Evolutionary conservation across 1,139 yeast genomes (phyloP).

Genomic region (Kodamaea ohmeri): DNA sequence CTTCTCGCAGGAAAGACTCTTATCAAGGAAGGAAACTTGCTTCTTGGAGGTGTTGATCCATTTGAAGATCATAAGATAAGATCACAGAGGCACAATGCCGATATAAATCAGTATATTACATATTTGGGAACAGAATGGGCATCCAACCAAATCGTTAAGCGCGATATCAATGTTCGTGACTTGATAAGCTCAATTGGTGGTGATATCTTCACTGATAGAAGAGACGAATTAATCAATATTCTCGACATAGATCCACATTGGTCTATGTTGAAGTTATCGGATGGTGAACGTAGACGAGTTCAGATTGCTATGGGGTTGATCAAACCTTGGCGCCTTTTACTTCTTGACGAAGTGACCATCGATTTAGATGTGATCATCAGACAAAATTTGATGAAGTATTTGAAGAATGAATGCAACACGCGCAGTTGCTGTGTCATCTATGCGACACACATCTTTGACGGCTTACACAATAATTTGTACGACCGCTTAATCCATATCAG

Average conservation of each 20-base stretch:
- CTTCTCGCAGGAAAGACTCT: constrained; percentile 89
- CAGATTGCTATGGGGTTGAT: constrained; percentile 91
- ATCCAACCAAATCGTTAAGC: constrained; percentile 78
- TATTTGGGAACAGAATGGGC: constrained; percentile 99
- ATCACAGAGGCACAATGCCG: constrained; percentile 39
- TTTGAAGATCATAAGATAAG: constrained; percentile 60
- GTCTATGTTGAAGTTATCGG: constrained; percentile 91
- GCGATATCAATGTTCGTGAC: constrained; percentile 84
- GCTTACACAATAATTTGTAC: constrained; percentile 81
- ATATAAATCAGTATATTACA: constrained; percentile 51
- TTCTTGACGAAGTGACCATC: constrained; percentile 93
- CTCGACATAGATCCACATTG: constrained; percentile 83
- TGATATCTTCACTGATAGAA: constrained; percentile 63
- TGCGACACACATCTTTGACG: constrained; percentile 97
- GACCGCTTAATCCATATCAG: constrained; percentile 78
- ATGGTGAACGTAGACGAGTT: constrained; percentile 92
- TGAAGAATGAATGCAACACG: constrained; percentile 63
- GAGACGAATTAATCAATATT: constrained; percentile 70
- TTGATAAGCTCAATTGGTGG: constrained; percentile 85
- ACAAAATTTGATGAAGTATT: constrained; percentile 64
- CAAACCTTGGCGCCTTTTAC: constrained; percentile 81
- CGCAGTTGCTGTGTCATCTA: constrained; percentile 75
- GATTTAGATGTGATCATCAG: constrained; percentile 93
- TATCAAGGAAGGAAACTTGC: constrained; percentile 65
- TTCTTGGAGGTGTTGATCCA: constrained; percentile 83